Base-by-base conservation (phyloP, 768 basidiomycete genomes). In the Dioszegia hungarica region DNA sequence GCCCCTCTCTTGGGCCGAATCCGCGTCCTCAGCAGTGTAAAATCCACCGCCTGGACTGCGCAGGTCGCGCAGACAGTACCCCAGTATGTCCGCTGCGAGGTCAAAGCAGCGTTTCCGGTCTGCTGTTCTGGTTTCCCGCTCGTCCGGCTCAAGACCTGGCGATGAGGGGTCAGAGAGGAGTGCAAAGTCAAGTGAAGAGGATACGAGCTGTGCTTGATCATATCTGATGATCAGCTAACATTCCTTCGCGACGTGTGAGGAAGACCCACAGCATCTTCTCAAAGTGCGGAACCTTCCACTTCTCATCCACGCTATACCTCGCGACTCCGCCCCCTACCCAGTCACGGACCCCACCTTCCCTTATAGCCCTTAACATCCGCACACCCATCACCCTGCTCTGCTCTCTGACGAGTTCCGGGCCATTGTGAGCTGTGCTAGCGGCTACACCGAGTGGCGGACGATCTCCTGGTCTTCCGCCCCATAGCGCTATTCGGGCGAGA, bases 231-330 rank as follows among this genome's bases (percentile, higher is more conserved):
- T n/a, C 40, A 41, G n/a, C 40, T 24, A 6, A 11, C 36, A n/a
- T 19, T 17, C 40, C 57, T 54, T 48, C 41, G 28, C 28, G n/a
- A 69, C 66, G 28, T 41, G 14, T 69, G 8, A 14, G 31, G 8
- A 33, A 6, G 8, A 33, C 31, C 14, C 31, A 33, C 66, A 71
- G 59, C 72, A 72, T 73, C 58, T 79, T 79, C 52, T 79, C 78
- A 55, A 79, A 79, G 62, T 80, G 79, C 5, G 79, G 79, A 1
- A 80, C 75, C 29, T 77, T 73, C 78, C 79, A 80, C 14, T 68
- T 65, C 43, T 75, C 75, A 59, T 80, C 79, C 2, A 80, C 78
- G 14, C 74, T 76, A 54, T 80, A 80, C 47, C 79, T 43, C 14
- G 77, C 74, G 34, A 80, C 75, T 4, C 79, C 79, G 11, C 72